Base-by-base conservation (phyloP, 805 yeast genomes). In the Cyberlindnera petersonii region DNA sequence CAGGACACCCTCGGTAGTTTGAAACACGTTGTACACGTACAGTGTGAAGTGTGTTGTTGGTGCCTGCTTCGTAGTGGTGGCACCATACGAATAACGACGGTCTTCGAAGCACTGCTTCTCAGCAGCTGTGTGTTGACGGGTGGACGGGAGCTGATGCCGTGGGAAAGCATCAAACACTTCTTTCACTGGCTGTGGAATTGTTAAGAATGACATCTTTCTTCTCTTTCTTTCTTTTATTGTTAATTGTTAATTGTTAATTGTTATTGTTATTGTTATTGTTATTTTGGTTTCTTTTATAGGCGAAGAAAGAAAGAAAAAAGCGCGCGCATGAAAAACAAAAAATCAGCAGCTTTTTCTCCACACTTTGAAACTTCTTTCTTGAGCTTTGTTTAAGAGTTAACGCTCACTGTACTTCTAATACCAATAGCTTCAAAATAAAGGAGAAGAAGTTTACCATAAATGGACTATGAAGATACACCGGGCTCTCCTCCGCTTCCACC, bases 81-180 rank as follows among this genome's bases (percentile, higher is more conserved):
- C 21, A n/a, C 48, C 39, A 28, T 42, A 57, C 9, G 47, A 49
- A 47, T 32, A 59, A 28, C 46, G 55, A 40, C 65, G 47, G 11
- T 33, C 31, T 16, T 46, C 41, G 16, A 57, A 33, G n/a, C 58
- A 53, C 16, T 39, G 37, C 30, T 43, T 48, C 43, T 59, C 55
- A 13, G 51, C 55, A 6, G 56, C 48, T 30, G 65, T 56, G 44
- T 46, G 42, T 34, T 54, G 52, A 32, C 47, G 42, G 1, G 63
- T 62, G 0, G 77, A 54, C 0, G 72, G 68, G 50, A 70, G 68
- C 6, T 60, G 60, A 20, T 47, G 47, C 17, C 75, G 35, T 1
- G 87, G 87, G 48, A 79, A 78, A 2, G 63, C 51, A 32, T 71
- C 74, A 40, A 79, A 73, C 1, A 79, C 38, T 17, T 55, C 42